Conservation (phyloP, 345 rosid species). For the Sonneratia caseolaris region DNA sequence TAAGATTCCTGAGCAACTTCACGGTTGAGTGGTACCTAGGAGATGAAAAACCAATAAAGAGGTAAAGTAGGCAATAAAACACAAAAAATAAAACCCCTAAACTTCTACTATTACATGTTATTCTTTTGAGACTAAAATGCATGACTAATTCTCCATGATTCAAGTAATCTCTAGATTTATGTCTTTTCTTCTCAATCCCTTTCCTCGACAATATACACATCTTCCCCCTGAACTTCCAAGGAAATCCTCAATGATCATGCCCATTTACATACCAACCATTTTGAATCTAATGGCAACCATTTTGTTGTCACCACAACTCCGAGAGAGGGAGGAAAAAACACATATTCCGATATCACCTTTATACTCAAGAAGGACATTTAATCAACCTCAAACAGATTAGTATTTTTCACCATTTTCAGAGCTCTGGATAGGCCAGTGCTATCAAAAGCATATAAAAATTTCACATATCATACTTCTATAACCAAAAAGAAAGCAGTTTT, state of each 20-base stretch:
- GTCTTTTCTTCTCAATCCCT: neutral
- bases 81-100: neutral
- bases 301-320: neutral
- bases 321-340: neutral
- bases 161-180: neutral
- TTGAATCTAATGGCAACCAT: neutral
- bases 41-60: neutral
- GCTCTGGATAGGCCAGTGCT: neutral
- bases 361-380: neutral
- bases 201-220: neutral
- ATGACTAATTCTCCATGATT: neutral
- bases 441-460: neutral
- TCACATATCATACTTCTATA: neutral
- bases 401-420: neutral
- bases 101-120: neutral
- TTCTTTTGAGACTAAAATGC: neutral
- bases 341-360: neutral
- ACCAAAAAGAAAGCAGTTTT: neutral
- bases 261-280: neutral
- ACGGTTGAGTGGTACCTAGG: conserved; percentile 52
- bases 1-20: conserved; percentile 43
- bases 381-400: neutral
- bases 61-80: neutral
- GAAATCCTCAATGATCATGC: neutral
- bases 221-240: neutral